Conservation (phyloP, 2,329 filamentous ascomycete genomes). For the Beauveria scarabaeidicola region DNA sequence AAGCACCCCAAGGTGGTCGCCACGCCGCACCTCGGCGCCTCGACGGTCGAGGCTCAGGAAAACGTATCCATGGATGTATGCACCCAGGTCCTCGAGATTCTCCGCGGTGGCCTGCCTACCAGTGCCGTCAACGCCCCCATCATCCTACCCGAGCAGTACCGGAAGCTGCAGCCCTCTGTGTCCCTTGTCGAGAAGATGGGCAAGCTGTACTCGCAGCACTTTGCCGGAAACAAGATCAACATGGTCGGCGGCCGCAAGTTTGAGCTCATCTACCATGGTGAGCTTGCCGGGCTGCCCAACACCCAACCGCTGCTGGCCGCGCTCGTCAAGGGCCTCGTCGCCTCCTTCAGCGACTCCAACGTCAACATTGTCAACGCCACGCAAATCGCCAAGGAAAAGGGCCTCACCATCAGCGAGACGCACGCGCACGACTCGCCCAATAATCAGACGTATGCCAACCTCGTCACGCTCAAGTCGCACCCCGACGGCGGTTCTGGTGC, state of each 20-base stretch:
- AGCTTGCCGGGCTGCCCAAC: constrained; percentile 61
- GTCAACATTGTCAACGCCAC: constrained; percentile 80
- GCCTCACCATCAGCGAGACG: constrained; percentile 68
- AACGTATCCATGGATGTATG: constrained; percentile 79
- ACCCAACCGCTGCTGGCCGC: constrained; percentile 74
- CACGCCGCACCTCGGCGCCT: constrained; percentile 73
- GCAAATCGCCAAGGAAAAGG: constrained; percentile 66
- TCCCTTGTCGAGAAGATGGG: constrained; percentile 72
- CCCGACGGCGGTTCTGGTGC: constrained; percentile 19
- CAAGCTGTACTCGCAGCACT: constrained; percentile 71
- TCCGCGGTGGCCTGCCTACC: constrained; percentile 64
- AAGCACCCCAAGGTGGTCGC: constrained; percentile 64
- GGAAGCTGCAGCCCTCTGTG: constrained; percentile 69
- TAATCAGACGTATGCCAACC: constrained; percentile 57
- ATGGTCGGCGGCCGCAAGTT: constrained; percentile 57
- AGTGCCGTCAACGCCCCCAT: constrained; percentile 74
- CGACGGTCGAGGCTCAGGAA: constrained; percentile 74
- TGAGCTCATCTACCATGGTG: constrained; percentile 69
- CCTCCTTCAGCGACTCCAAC: constrained; percentile 57
- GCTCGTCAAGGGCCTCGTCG: constrained; percentile 66
- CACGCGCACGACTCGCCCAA: constrained; percentile 49
- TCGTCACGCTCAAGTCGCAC: constrained; percentile 59
- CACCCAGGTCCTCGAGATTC: constrained; percentile 66
- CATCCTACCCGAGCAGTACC: constrained; percentile 72
- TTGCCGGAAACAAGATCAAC: constrained; percentile 33